Evolutionary conservation across 148 eudicot genomes (phyloP).

Genomic region (Polygonum aviculare): DNA sequence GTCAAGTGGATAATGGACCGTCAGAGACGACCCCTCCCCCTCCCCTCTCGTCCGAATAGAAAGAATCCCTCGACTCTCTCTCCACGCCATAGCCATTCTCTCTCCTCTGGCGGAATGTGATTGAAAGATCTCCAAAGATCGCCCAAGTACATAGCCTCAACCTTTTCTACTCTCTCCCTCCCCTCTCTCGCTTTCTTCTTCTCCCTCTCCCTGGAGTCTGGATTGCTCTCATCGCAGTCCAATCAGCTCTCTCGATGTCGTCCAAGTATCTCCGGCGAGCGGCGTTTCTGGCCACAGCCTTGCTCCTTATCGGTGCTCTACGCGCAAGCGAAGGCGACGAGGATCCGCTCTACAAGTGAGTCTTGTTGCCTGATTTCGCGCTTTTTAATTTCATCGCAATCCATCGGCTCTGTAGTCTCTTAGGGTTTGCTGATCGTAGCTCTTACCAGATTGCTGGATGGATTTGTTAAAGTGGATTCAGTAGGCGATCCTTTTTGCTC

Average conservation of each 20-base stretch:
- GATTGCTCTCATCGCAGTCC: background rate
- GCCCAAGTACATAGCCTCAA: background rate
- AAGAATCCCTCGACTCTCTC: background rate
- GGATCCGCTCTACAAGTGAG: constrained; percentile 64
- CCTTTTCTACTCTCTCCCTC: background rate
- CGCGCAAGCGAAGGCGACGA: constrained; percentile 50
- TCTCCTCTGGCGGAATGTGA: constrained; percentile 7
- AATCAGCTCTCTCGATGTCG: constrained; percentile 27
- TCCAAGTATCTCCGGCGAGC: constrained; percentile 15
- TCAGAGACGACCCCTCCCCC: background rate
- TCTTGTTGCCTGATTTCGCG: background rate
- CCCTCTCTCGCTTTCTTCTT: background rate
- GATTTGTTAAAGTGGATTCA: background rate
- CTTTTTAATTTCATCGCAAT: background rate
- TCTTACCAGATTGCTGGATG: background rate
- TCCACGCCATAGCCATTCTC: constrained; percentile 3
- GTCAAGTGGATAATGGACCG: constrained; percentile 7
- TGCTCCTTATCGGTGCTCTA: constrained; percentile 22
- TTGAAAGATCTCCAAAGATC: constrained; percentile 7
- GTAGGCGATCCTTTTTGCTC: background rate
- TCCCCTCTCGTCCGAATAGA: constrained; percentile 4
- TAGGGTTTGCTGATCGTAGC: constrained; percentile 7
- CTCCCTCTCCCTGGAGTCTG: no score
- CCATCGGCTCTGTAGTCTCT: background rate
- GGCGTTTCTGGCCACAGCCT: constrained; percentile 21